Conservation (phyloP, 2,329 filamentous ascomycete genomes). For the Colletotrichum viniferum region DNA sequence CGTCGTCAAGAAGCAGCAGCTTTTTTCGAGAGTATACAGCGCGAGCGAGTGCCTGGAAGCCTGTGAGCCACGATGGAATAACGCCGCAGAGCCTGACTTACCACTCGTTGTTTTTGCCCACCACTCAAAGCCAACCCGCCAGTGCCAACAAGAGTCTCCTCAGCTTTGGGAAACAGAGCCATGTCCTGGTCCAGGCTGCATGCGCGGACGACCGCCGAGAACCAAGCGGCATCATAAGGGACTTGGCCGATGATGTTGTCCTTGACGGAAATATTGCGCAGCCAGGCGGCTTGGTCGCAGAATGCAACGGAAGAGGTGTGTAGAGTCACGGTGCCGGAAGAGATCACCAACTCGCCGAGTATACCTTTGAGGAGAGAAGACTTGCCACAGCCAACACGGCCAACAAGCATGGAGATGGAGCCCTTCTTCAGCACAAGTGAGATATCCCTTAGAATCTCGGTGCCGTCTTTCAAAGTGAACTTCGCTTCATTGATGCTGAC, state of each 20-base stretch:
- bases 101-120: constrained; percentile 47
- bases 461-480: constrained; percentile 21
- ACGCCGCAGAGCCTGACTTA: constrained; percentile 24
- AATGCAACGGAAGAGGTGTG: constrained; percentile 36
- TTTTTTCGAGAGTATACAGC: constrained; percentile 46
- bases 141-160: constrained; percentile 42
- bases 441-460: constrained; percentile 27
- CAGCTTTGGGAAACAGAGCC: constrained; percentile 31
- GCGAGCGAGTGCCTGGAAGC: constrained; percentile 44
- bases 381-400: constrained; percentile 49
- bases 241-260: constrained; percentile 41
- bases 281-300: constrained; percentile 49
- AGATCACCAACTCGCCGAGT: constrained; percentile 38
- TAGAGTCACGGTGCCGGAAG: constrained; percentile 5
- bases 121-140: constrained; percentile 47
- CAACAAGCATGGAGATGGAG: constrained; percentile 40
- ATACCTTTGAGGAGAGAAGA: constrained; percentile 42
- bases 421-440: constrained; percentile 22
- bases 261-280: constrained; percentile 43
- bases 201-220: constrained; percentile 31
- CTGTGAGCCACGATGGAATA: background rate
- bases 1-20: constrained; percentile 50
- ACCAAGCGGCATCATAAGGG: constrained; percentile 30
- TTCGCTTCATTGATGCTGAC: constrained; percentile 7
- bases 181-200: constrained; percentile 42